A percentile compares a stretch with the other conserved stretches of the same genome.
Evolutionary conservation across 1,284 basidiomycete species (phyloP).

Genomic region (Xanthoconium separans): DNA sequence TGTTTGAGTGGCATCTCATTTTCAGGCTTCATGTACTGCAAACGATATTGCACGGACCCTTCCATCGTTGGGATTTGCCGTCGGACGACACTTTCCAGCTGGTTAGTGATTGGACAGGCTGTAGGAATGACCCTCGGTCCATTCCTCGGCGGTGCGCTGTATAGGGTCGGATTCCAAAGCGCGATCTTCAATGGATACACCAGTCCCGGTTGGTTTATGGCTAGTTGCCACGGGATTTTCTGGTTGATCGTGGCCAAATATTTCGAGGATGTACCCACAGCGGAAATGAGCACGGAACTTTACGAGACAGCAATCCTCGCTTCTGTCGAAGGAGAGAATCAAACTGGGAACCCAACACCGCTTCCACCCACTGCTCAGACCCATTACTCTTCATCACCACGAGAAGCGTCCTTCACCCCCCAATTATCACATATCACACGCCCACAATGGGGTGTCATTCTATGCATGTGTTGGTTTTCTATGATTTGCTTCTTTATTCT

Average conservation of each 20-base stretch:
- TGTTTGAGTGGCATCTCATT: conserved; percentile 46
- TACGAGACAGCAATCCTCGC: conserved; percentile 3
- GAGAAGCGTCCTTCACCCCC: conserved; percentile 13
- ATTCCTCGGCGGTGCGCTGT: conserved; percentile 63
- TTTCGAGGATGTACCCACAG: conserved; percentile 52
- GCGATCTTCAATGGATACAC: conserved; percentile 61
- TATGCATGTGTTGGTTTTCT: conserved; percentile 70
- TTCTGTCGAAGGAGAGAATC: conserved; percentile 9
- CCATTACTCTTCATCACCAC: not conserved
- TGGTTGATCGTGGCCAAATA: conserved; percentile 42
- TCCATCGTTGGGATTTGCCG: conserved; percentile 64
- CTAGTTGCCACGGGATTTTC: conserved; percentile 52
- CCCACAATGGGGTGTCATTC: conserved; percentile 51
- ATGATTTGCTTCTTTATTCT: conserved; percentile 76
- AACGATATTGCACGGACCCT: conserved; percentile 64
- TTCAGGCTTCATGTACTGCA: conserved; percentile 51
- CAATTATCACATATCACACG: conserved; percentile 21
- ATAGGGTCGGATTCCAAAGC: conserved; percentile 52
- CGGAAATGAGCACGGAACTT: conserved; percentile 12
- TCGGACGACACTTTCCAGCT: conserved; percentile 62
- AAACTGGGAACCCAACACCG: not conserved
- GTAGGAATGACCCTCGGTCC: conserved; percentile 66
- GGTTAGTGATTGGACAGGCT: conserved; percentile 63
- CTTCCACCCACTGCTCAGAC: not conserved
- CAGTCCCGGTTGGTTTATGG: conserved; percentile 68